Base-by-base conservation (phyloP, 2,329 filamentous ascomycete species). In the Fusarium miscanthi region DNA sequence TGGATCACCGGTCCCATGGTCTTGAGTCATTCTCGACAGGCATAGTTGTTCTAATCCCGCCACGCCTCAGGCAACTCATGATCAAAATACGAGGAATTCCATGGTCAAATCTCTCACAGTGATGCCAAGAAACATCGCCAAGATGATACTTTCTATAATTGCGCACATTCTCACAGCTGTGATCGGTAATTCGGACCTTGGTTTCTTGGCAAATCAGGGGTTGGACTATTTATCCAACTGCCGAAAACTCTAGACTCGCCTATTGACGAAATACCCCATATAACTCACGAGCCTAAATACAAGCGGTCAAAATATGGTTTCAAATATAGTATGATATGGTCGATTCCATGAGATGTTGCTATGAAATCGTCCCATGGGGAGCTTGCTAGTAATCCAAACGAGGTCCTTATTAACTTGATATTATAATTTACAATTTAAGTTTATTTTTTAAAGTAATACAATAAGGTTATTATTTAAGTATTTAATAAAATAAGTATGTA, bases 151-250 rank as follows among this genome's bases (percentile, higher is more conserved):
- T 5, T 13, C 19, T 38, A 27, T 21, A 27, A 9, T n/a, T 6
- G 3, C 10, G 17, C 19, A 16, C 3, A n/a, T 2, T 13, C 25
- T 27, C n/a, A 19, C 3, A 12, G 7, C n/a, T 27, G 2, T 8
- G 1, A 2, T 31, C 21, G 27, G 37, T 23, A 54, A 43, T 23
- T 23, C 52, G 21, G 16, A 5, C 8, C 8, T 23, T 31, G 9
- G 21, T 43, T 19, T 14, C 52, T 54, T 54, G 52, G 52, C 52
- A 23, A 42, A 42, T 54, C 52, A 23, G 52, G 52, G 52, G n/a
- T 54, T 8, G 21, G 31, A 25, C 21, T 52, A 42, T 37, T 54
- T 23, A 6, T 19, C 19, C 27, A 54, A 42, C 37, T 42, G 25
- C 52, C 52, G 51, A 42, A 14, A 42, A 21, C 21, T 54, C 6